Conservation (phyloP, 2,329 filamentous ascomycete genomes). For the Orbilia javanica region DNA sequence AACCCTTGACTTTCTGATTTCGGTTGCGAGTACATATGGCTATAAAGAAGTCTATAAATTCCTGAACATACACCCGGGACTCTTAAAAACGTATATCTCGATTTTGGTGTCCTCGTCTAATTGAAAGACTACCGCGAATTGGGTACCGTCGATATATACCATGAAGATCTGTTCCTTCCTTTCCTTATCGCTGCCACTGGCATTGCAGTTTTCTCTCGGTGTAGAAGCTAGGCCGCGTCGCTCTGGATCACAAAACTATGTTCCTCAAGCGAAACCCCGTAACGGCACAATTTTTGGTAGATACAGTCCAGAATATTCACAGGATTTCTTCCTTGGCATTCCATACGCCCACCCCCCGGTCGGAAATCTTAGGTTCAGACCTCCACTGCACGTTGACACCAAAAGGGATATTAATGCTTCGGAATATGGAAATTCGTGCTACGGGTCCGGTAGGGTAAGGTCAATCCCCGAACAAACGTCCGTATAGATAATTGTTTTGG, state of each 20-base stretch:
- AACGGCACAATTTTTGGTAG: conserved; percentile 69
- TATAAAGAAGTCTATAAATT: not conserved
- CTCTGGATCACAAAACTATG: not conserved
- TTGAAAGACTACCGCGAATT: too few relatives aligned
- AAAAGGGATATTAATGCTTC: conserved; percentile 60
- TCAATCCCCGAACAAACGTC: not conserved
- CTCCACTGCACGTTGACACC: conserved; percentile 63
- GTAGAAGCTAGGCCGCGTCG: not conserved
- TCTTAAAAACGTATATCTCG: too few relatives aligned
- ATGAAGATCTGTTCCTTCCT: conserved; percentile 7
- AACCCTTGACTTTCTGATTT: not conserved
- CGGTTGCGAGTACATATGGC: not conserved
- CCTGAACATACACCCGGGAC: too few relatives aligned
- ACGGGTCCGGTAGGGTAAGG: conserved; percentile 61
- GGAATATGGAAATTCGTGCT: conserved; percentile 63
- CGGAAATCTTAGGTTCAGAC: conserved; percentile 68
- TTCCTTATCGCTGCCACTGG: not conserved
- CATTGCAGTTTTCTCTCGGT: not conserved
- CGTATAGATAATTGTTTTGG: too few relatives aligned
- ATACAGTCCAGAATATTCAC: conserved; percentile 65
- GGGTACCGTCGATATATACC: too few relatives aligned
- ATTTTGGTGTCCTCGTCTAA: too few relatives aligned
- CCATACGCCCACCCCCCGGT: conserved; percentile 72
- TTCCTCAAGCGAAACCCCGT: not conserved
- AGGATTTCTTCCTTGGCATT: conserved; percentile 71